Conservation (phyloP, 768 basidiomycete genomes). For the Multifurca ochricompacta region DNA sequence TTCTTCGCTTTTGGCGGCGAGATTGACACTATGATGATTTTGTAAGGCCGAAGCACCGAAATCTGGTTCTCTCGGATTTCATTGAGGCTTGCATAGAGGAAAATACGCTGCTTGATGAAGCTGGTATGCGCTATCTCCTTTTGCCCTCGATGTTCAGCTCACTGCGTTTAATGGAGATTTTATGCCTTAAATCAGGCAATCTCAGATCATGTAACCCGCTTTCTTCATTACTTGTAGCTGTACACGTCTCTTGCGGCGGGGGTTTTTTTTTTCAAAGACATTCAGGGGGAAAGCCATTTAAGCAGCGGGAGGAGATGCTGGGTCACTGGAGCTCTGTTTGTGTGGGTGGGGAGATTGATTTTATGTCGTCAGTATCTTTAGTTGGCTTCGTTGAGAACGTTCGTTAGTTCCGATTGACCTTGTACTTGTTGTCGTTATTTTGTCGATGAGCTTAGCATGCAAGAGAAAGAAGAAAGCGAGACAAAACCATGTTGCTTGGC, state of each 20-base stretch:
- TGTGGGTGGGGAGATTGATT: too few species aligned
- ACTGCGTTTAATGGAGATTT: constrained; percentile 1
- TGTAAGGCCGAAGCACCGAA: constrained; percentile 68
- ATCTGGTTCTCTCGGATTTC: constrained; percentile 71
- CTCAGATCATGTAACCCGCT: not conserved
- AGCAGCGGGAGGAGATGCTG: too few species aligned
- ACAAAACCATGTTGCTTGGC: too few species aligned
- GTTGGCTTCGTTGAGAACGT: too few species aligned
- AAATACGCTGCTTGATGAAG: constrained; percentile 75
- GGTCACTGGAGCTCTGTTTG: too few species aligned
- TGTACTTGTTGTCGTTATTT: too few species aligned
- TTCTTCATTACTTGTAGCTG: not conserved
- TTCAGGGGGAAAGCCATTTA: too few species aligned
- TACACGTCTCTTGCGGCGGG: not conserved
- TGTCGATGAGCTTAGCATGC: too few species aligned
- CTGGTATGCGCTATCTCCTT: constrained; percentile 42
- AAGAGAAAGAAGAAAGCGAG: too few species aligned
- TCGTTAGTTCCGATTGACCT: too few species aligned
- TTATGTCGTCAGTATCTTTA: too few species aligned
- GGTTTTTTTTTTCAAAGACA: too few species aligned
- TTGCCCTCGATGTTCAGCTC: not conserved
- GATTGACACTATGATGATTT: not conserved
- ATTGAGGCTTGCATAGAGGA: constrained; percentile 78
- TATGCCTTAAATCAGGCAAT: constrained; percentile 4
- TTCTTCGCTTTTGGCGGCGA: not conserved